Evolutionary conservation across 1,284 basidiomycete genomes (phyloP).

Genomic region (Mrakiaceae sp.): DNA sequence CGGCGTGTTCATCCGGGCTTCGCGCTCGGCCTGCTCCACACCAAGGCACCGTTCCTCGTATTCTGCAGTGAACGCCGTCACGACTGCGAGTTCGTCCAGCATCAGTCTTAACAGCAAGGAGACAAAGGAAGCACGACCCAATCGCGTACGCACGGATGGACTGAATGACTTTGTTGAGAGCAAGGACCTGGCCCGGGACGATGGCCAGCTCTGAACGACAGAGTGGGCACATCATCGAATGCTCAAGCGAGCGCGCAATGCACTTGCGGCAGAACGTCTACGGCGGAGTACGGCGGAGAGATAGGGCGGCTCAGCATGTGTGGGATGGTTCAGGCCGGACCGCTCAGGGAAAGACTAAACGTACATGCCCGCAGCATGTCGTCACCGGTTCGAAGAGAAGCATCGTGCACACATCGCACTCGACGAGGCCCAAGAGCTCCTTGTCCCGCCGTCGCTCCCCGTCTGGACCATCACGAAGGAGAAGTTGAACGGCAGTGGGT

Average conservation of each 20-base stretch:
- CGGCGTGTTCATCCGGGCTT: slow-evolving; percentile 69
- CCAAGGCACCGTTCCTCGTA: slow-evolving; percentile 47
- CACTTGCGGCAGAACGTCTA: slow-evolving; percentile 85
- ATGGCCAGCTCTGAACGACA: slow-evolving; percentile 67
- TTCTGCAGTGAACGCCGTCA: slow-evolving; percentile 49
- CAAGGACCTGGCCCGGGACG: slow-evolving; percentile 50
- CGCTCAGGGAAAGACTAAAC: slow-evolving; percentile 26
- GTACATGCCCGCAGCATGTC: slow-evolving; percentile 83
- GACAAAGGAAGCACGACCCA: slow-evolving; percentile 12
- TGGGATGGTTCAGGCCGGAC: background rate
- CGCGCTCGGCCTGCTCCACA: slow-evolving; percentile 62
- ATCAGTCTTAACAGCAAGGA: background rate
- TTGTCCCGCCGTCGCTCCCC: slow-evolving; percentile 45
- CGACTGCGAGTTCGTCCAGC: slow-evolving; percentile 38
- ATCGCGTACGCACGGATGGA: slow-evolving; percentile 49
- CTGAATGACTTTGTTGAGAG: slow-evolving; percentile 51
- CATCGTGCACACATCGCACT: slow-evolving; percentile 82
- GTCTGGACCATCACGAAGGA: background rate
- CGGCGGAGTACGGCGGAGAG: slow-evolving; percentile 6
- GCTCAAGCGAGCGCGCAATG: slow-evolving; percentile 78
- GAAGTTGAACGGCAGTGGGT: background rate
- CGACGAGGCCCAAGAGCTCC: slow-evolving; percentile 59
- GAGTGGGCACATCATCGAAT: slow-evolving; percentile 67
- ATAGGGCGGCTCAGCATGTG: background rate
- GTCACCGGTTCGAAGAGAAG: slow-evolving; percentile 77